A percentile compares a stretch with the other conserved stretches of the same genome.
phyloP scores from a whole-genome alignment of 1,284 basidiomycete species.

The Ceratobasidium sp. region DNA sequence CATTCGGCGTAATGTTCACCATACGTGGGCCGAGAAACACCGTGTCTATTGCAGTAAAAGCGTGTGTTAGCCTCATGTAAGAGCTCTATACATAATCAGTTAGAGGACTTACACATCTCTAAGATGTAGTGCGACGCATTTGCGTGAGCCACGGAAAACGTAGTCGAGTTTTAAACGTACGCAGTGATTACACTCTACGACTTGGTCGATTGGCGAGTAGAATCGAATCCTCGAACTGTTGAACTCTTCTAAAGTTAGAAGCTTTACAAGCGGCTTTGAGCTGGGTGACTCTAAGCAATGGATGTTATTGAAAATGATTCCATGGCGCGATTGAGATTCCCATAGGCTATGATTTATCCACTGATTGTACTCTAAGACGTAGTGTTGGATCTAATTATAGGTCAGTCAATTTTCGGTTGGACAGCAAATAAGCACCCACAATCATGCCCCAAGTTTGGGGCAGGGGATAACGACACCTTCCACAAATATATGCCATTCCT shows the following conservation, averaged over 20 bases:
- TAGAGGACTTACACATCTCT: constrained; percentile 26
- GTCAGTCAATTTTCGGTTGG: background rate
- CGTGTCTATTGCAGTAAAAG: constrained; percentile 24
- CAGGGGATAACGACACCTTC: constrained; percentile 20
- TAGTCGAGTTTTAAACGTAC: constrained; percentile 16
- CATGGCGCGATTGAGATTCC: background rate
- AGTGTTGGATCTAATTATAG: constrained; percentile 23
- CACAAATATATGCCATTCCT: constrained; percentile 15
- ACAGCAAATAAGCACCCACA: constrained; percentile 1
- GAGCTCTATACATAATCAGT: too few species aligned
- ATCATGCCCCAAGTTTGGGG: constrained; percentile 34
- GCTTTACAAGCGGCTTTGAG: constrained; percentile 31
- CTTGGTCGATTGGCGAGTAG: background rate
- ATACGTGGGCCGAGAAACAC: constrained; percentile 22
- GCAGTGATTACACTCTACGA: constrained; percentile 30
- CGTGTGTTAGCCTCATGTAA: background rate
- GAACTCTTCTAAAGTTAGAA: constrained; percentile 22
- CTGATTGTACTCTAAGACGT: constrained; percentile 20
- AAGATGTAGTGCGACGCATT: constrained; percentile 27
- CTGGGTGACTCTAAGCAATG: constrained; percentile 6
- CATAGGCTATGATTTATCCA: constrained; percentile 8
- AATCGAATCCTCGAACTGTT: constrained; percentile 9
- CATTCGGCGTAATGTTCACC: constrained; percentile 30
- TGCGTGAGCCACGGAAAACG: constrained; percentile 16
- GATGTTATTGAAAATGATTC: constrained; percentile 27